These are phyloP conservation scores for Flaveria sonorensis DNA, from an alignment of 129 eudicot species.

Conservation along the genomic window DNA sequence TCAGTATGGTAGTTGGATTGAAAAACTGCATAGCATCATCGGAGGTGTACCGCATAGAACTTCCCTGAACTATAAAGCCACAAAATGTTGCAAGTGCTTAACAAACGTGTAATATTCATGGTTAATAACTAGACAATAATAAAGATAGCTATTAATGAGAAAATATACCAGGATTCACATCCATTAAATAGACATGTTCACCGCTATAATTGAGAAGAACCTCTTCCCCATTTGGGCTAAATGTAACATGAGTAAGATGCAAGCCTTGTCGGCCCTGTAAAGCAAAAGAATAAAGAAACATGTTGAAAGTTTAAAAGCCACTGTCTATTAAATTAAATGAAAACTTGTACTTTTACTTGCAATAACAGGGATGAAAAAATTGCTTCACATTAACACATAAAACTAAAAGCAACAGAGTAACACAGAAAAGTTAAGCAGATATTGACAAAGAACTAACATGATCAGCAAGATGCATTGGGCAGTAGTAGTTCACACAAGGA, in stretches of 20 bases:
- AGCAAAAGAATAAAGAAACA: conserved; percentile 11
- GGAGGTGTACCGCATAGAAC: conserved; percentile 61
- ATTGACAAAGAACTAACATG: conserved; percentile 53
- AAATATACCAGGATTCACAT: conserved; percentile 63
- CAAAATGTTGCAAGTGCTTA: conserved; percentile 7
- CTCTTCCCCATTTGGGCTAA: conserved; percentile 94
- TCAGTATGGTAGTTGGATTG: conserved; percentile 52
- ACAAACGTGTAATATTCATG: neutral
- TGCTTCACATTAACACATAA: neutral
- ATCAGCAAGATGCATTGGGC: conserved; percentile 93
- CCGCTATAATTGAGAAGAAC: conserved; percentile 83
- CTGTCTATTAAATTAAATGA: neutral
- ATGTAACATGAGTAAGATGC: conserved; percentile 85
- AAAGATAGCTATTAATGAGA: conserved; percentile 1
- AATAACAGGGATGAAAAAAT: neutral
- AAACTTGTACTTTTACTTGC: conserved; percentile 6
- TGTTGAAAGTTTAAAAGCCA: conserved; percentile 10
- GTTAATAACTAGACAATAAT: neutral
- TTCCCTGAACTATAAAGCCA: conserved; percentile 42
- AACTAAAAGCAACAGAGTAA: conserved; percentile 5
- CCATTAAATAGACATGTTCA: conserved; percentile 93
- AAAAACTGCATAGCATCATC: conserved; percentile 63
- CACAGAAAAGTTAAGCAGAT: conserved; percentile 5
- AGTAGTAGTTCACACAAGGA: conserved; percentile 83
- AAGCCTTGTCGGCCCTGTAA: conserved; percentile 68